Evolutionary conservation across 768 basidiomycete genomes (phyloP), one percentile per base, ranked within the genome.

Genomic region (Favolaschia claudopus): DNA sequence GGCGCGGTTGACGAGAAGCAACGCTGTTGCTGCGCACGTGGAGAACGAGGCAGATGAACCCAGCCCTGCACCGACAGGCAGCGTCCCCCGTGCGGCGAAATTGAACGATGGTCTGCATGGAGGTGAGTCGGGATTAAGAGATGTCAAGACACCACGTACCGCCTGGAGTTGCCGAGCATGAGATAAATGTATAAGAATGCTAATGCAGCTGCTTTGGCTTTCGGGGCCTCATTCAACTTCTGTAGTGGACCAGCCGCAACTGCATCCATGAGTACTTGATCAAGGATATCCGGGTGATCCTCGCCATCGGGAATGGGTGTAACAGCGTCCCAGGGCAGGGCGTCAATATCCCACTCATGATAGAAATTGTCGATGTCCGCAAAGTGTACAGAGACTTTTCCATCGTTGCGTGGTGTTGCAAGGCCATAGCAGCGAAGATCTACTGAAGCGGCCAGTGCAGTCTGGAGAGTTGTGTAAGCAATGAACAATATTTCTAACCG

Each of bases 21-120:
- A 79, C 6, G 92, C 79, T 1, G 92, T 88, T 10, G 95, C 88
- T 40, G 90, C 78, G 70, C 96, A 97, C 19, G 89, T 86, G 4
- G 96, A 98, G 78, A 90, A 98, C 22, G 97, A 94, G 7, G 97
- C 97, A 20, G 95, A 97, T 13, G 96, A 99, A 22, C 97, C 97
- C 45, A 99, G 88, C 42, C 97, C 97, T 15, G 97, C 97, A 8
- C 93, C 91, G 55, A 99, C 89, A 27, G 97, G 97, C 6, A 99
- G 83, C 22, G 93, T 92, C 31, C 94, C 89, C 42, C 96, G 93
- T 34, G 89, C 85, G 22, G 88, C 82, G 71, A 96, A 90, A 63
- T 89, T 87, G 73, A 95, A 85, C 0, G 88, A 82, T 10, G 89
- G 90, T 55, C 94, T 95, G 61, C 32, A 43, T 50, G 20, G 34